Evolutionary conservation across 176 grass and related monocot genomes (phyloP).

Genomic region (Echinochloa phyllopogon): DNA sequence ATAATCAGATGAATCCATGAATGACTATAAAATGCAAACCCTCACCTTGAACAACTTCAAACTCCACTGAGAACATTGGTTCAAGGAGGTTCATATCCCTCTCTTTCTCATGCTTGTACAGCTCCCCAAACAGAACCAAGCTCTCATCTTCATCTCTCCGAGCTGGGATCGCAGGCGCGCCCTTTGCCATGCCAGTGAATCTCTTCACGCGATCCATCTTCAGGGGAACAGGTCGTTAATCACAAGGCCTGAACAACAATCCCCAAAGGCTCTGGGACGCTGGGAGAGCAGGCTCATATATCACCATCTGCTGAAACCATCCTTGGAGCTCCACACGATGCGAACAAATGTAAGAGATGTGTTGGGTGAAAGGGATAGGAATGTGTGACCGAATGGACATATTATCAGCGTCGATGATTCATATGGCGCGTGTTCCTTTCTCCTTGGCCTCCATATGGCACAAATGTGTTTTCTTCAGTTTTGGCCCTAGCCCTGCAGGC

Average conservation of each 20-base stretch:
- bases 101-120: slow-evolving; percentile 61
- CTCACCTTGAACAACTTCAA: slow-evolving; percentile 64
- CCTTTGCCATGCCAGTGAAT: slow-evolving; percentile 18
- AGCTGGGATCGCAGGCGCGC: neutral
- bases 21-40: neutral
- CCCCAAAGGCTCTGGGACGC: neutral
- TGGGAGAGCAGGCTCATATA: slow-evolving; percentile 35
- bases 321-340: slow-evolving; percentile 30
- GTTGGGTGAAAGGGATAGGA: slow-evolving; percentile 31
- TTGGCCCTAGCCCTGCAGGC: slow-evolving; percentile 10
- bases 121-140: slow-evolving; percentile 62
- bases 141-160: slow-evolving; percentile 62
- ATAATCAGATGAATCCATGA: neutral
- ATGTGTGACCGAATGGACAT: slow-evolving; percentile 3
- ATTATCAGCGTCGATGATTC: neutral
- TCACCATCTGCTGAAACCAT: slow-evolving; percentile 33
- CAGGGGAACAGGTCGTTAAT: neutral
- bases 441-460: slow-evolving; percentile 56
- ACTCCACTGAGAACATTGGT: slow-evolving; percentile 59
- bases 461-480: neutral
- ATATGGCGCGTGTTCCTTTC: slow-evolving; percentile 25
- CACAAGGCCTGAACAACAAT: slow-evolving; percentile 13
- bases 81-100: slow-evolving; percentile 65
- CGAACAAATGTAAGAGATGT: slow-evolving; percentile 45
- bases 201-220: slow-evolving; percentile 48